Evolutionary conservation across 805 yeast species (phyloP).

Genomic region (Wickerhamia fluorescens): DNA sequence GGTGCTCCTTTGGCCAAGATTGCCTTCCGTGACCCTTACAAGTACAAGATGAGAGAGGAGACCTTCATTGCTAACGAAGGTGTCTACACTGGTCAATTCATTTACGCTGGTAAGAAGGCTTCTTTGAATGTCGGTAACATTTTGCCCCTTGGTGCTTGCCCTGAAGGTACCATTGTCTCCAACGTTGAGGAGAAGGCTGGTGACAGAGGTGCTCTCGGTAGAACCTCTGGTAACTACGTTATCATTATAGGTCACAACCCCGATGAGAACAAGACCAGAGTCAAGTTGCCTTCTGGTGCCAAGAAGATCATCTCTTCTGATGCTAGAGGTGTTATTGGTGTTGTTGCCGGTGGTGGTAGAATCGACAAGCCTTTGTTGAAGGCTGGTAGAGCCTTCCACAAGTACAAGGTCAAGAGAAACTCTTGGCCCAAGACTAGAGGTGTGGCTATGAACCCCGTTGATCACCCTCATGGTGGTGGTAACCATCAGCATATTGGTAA

Average conservation of each 20-base stretch:
- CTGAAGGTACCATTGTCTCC: conserved; percentile 98
- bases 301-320: conserved; percentile 92
- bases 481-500: conserved; percentile 99
- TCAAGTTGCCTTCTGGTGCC: conserved; percentile 98
- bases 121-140: conserved; percentile 95
- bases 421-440: conserved; percentile 99
- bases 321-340: conserved; percentile 99
- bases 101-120: conserved; percentile 98
- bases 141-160: conserved; percentile 92
- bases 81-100: conserved; percentile 98
- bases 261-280: conserved; percentile 98
- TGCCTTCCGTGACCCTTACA: conserved; percentile 99
- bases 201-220: conserved; percentile 99
- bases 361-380: conserved; percentile 98
- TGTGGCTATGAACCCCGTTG: conserved; percentile 99
- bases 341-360: conserved; percentile 99
- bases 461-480: conserved; percentile 99
- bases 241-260: conserved; percentile 99
- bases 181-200: conserved; percentile 98
- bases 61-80: conserved; percentile 99
- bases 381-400: conserved; percentile 99
- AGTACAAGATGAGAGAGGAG: conserved; percentile 95
- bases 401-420: conserved; percentile 99
- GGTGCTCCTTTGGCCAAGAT: conserved; percentile 98
- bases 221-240: conserved; percentile 99